These are phyloP conservation scores for Parsonsia alboflavescens DNA, from an alignment of 257 asterid species.

Conservation along the genomic window DNA sequence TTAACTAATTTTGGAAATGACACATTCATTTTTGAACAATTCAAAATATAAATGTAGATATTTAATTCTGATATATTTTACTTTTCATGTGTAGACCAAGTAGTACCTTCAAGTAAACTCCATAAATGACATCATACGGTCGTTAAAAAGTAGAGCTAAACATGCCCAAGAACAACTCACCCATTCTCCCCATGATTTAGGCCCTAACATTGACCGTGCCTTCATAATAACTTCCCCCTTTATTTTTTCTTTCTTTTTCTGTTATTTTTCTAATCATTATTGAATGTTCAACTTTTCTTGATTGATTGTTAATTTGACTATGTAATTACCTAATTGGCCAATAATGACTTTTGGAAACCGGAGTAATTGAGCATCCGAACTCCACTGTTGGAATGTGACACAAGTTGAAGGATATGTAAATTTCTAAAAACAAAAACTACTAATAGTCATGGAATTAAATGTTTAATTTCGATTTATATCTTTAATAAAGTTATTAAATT, in stretches of 20 bases:
- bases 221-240: slow-evolving; percentile 7
- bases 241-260: neutral
- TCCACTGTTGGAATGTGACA: neutral
- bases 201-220: neutral
- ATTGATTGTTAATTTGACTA: slow-evolving; percentile 1
- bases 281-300: neutral
- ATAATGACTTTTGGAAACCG: neutral
- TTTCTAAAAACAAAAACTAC: no score
- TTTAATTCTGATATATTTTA: no score
- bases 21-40: no score
- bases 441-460: neutral
- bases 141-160: slow-evolving; percentile 9
- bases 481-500: no score
- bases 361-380: neutral
- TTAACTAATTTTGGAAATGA: no score
- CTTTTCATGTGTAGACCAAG: neutral
- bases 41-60: no score
- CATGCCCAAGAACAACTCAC: slow-evolving; percentile 15
- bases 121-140: slow-evolving; percentile 3
- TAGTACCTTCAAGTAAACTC: neutral
- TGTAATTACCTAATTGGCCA: neutral
- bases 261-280: neutral
- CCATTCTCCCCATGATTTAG: neutral
- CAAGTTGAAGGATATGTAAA: no score
- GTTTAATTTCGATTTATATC: no score